Base-by-base conservation (phyloP, 352 stramenopile genomes). In the Blastocystis sp. region DNA sequence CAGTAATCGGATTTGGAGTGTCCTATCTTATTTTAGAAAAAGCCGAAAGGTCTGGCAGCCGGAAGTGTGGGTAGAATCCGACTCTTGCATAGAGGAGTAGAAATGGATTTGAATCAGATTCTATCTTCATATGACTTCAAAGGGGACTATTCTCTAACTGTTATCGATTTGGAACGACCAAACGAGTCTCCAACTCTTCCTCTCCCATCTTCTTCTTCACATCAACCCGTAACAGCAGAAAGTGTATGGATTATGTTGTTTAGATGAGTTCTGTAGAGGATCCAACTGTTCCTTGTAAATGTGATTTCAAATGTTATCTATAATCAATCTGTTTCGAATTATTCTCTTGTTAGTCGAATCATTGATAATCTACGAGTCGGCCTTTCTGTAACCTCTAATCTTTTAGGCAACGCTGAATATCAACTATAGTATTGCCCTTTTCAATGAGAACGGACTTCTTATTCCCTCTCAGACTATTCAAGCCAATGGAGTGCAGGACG, bases 361-460 rank as follows among this genome's bases (percentile, higher is more conserved):
- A 78, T 78, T 35, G 66, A 78, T 6, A 78, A 78, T 78, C 66
- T 78, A 13, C 33, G 44, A 53, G 66, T 78, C 54, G 40, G 9
- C 40, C 19, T 56, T 42, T 4, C 37, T 33, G 37, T 0, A 56
- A 24, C 22, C 44, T 57, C 37, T 22, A 59, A 27, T 42, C 33
- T 35, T 33, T 24, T 78, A 78, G 66, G 57, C 33, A 33, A 51
- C 66, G 66, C 37, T 78, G 4, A 57, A 57, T 56, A 53, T 51
- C 22, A 78, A 54, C 0, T 24, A 78, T 7, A 24, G n/a, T 37
- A 78, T 78, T 24, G 37, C 66, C 3, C 37, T 78, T 42, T 78
- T 78, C 66, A 78, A 78, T 51, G 66, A 78, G 66, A 78, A 78
- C n/a, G 66, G 66, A 22, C 27, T 78, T 30, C 33, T 78, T 24